Base-by-base conservation (phyloP, 805 yeast genomes). In the Helenozyma rhizophorensis region DNA sequence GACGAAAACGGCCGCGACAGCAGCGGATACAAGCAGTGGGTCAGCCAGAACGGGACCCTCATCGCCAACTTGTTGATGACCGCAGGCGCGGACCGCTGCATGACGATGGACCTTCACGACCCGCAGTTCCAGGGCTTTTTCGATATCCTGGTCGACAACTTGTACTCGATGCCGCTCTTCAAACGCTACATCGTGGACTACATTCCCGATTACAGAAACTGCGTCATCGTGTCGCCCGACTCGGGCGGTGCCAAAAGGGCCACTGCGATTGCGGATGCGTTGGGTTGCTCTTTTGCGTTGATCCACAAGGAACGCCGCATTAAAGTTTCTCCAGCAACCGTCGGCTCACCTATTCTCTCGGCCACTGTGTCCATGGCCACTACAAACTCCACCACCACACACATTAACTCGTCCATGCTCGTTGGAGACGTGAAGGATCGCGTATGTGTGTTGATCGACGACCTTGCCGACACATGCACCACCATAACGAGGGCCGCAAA, bases 231-330 rank as follows among this genome's bases (percentile, higher is more conserved):
- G 21, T 87, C 96, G 1, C 99, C 99, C 0, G 99, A 93, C 61
- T 93, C 97, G 14, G 99, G 99, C 53, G 99, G 99, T 42, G 99
- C 98, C 30, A 93, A 93, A 59, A 69, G 98, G 45, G 97, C 98
- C 21, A 85, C 96, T 1, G 82, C 90, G 1, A 74, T 93, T 40
- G 98, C 98, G 2, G 99, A 93, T 61, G 75, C 83, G 1, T 63
- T 93, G 37, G 88, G 86, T 13, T 74, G 93, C 66, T 75, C 88
- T 16, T 89, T 93, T 65, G 98, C 99, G 0, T 68, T 93, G 59
- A 88, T 93, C 43, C 97, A 93, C 62, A 93, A 93, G 60, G 98
- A 93, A 55, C 71, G 95, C 54, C 69, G 94, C 43, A 74, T 69
- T 28, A 65, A 61, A 35, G 57, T 59, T 6, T 54, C 68, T 16